Conservation (phyloP, 2,329 filamentous ascomycete genomes). For the Fusarium sambucinum region DNA sequence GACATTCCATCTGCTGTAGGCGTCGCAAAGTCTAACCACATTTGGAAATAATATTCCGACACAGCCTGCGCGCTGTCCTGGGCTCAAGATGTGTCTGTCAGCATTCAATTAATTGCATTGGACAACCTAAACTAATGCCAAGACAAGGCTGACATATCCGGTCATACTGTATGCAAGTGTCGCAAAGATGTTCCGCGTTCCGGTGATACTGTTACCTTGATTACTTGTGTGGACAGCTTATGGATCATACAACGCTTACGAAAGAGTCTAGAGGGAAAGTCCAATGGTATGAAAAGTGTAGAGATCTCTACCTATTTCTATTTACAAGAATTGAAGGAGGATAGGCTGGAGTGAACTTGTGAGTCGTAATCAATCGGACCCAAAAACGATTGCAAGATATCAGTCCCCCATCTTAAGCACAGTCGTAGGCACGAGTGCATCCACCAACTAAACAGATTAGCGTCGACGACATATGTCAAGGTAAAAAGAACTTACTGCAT, state of each 20-base stretch:
- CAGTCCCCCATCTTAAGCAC: no score
- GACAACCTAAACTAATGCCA: background rate
- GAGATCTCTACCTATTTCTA: rapidly evolving
- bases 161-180: background rate
- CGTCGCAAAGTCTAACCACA: slow-evolving; percentile 26
- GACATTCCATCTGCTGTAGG: background rate
- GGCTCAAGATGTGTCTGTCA: background rate
- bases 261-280: rapidly evolving
- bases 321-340: rapidly evolving
- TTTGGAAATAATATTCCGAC: background rate
- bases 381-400: no score
- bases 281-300: rapidly evolving
- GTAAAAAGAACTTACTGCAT: background rate
- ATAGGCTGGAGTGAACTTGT: no score
- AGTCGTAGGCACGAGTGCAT: no score
- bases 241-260: background rate
- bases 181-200: background rate
- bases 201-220: rapidly evolving
- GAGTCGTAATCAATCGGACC: no score
- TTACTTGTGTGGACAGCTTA: background rate
- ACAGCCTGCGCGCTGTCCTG: slow-evolving; percentile 12
- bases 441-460: no score
- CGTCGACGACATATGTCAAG: no score
- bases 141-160: no score
- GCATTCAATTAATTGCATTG: background rate